Evolutionary conservation across 2,329 filamentous ascomycete species (phyloP).

Genomic region (Aspergillus neoniger): DNA sequence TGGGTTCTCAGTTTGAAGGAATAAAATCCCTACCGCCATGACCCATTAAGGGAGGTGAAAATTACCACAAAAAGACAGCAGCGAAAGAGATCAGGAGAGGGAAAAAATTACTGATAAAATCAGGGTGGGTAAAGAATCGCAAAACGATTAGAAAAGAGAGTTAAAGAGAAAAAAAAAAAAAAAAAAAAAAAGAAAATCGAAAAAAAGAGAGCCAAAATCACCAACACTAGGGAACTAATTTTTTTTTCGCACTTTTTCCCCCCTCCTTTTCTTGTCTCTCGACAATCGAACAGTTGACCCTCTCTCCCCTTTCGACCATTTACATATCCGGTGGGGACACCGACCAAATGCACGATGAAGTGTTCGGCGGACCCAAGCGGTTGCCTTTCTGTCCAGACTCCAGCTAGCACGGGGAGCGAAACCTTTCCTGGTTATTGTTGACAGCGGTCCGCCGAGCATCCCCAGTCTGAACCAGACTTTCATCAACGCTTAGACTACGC

Average conservation of each 20-base stretch:
- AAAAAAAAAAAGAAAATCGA: neutral
- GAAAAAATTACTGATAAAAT: no score
- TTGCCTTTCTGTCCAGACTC: conserved; percentile 15
- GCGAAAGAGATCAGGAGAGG: neutral
- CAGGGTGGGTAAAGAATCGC: no score
- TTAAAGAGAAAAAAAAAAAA: neutral
- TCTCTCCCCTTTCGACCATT: conserved; percentile 14
- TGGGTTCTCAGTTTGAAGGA: conserved; percentile 10
- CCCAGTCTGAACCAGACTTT: conserved; percentile 28
- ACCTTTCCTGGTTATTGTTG: conserved; percentile 10
- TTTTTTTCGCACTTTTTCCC: neutral
- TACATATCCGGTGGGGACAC: conserved; percentile 15
- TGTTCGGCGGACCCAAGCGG: conserved; percentile 23
- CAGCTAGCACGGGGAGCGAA: conserved; percentile 11
- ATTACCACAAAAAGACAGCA: neutral
- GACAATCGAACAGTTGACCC: neutral
- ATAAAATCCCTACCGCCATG: conserved; percentile 6
- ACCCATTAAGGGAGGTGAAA: neutral
- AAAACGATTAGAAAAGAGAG: neutral
- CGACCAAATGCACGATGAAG: conserved; percentile 25
- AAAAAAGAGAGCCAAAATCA: neutral
- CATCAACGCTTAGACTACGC: conserved; percentile 24
- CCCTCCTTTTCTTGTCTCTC: conserved; percentile 1
- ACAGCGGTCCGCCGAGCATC: conserved; percentile 23
- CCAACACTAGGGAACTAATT: neutral